phyloP scores from a whole-genome alignment of 1,139 yeast species.

The Yamadazyma triangularis region DNA sequence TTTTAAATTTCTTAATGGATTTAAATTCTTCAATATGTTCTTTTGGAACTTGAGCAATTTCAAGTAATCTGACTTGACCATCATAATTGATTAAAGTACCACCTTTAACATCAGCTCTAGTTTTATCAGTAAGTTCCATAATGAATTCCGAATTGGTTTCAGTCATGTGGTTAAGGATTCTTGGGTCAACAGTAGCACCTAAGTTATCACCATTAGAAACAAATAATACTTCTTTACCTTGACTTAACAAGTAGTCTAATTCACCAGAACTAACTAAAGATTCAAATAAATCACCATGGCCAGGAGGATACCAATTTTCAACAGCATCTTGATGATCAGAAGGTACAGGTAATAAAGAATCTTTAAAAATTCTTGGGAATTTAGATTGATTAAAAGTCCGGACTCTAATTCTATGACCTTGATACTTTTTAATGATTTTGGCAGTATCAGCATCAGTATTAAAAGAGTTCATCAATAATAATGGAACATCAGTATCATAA shows the following conservation, averaged over 20 bases:
- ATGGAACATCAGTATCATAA: constrained; percentile 90
- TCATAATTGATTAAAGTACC: constrained; percentile 97
- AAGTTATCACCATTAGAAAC: constrained; percentile 98
- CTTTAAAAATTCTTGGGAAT: constrained; percentile 93
- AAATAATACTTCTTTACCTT: constrained; percentile 91
- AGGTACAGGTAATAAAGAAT: constrained; percentile 93
- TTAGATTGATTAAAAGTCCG: constrained; percentile 96
- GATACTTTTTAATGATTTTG: constrained; percentile 91
- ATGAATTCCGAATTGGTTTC: constrained; percentile 90
- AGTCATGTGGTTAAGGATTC: constrained; percentile 88
- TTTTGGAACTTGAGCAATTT: constrained; percentile 98
- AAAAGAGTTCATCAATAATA: constrained; percentile 96
- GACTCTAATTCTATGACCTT: constrained; percentile 93
- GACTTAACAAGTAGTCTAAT: constrained; percentile 81
- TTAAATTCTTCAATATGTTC: constrained; percentile 98
- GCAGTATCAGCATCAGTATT: constrained; percentile 96
- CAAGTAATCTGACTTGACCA: constrained; percentile 90
- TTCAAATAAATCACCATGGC: constrained; percentile 97
- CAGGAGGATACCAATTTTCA: constrained; percentile 97
- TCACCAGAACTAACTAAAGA: constrained; percentile 86
- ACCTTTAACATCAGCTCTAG: constrained; percentile 99
- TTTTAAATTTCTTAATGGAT: constrained; percentile 94
- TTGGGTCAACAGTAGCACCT: constrained; percentile 96
- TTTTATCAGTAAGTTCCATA: constrained; percentile 98
- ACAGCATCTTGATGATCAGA: constrained; percentile 66